Evolutionary conservation across 2,329 filamentous ascomycete species (phyloP), one percentile per base, ranked within the genome.

Genomic region (Rhexocercosporidium sp.): DNA sequence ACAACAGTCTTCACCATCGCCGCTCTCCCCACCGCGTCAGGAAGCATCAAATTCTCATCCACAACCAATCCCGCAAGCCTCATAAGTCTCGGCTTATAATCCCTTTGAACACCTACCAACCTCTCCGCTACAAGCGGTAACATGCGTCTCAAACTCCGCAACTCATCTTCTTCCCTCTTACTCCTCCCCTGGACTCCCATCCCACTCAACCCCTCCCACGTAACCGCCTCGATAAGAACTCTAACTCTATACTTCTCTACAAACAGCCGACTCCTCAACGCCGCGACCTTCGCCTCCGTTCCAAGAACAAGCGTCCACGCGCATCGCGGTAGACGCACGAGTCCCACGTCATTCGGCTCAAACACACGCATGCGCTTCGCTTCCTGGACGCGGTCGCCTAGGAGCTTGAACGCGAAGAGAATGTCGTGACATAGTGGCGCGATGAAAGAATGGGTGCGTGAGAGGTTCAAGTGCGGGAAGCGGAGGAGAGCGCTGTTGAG

Each of bases 211-310:
- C 65, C 66, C 11, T 56, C 59, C 62, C 61, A 71, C 20, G 22
- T 37, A 25, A 69, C 65, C 11, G 67, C 66, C 31, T 71, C 69
- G 49, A 71, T 66, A 20, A 71, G 29, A 1, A 71, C 69, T 46
- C 69, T 54, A 8, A 69, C 69, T 5, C 69, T 46, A 64, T 69
- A 71, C 63, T 71, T 71, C 63, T 69, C 69, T 0, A 71, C 69
- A 47, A 64, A 69, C 3, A 69, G 22, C 39, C 69, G 62, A 57
- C 65, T 69, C 29, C 69, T 54, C 56, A 71, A 59, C 9, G 49
- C 59, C 3, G 49, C 44, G 3, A 51, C 62, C 20, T 65, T 63
- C 14, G 49, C 53, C 16, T 69, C 68, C 1, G 44, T 54, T 6
- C 69, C 65, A 0, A 54, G 46, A 1, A 71, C 65, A 1, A 67